Conservation (phyloP, 23 red algal genomes). For the Agarophyton chilense region DNA sequence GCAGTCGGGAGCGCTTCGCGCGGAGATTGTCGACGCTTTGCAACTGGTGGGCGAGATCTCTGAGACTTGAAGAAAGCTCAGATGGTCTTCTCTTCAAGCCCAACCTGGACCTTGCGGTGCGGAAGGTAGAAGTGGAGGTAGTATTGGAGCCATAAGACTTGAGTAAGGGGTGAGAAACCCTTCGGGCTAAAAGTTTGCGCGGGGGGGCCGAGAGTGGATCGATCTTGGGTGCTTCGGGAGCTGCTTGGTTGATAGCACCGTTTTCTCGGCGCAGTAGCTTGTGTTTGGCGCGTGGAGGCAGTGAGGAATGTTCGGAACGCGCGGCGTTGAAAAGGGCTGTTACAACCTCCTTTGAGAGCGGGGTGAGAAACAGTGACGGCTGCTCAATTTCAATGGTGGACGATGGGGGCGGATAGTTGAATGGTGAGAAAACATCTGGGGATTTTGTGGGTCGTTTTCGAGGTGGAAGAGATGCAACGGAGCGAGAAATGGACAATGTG, state of each 20-base stretch:
- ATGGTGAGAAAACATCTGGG: not conserved
- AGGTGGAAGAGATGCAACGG: conserved; percentile 17
- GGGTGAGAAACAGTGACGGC: not conserved
- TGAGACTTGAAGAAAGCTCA: not conserved
- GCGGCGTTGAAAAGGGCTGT: not conserved
- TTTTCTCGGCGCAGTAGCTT: conserved; percentile 13
- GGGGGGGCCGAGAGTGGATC: not conserved
- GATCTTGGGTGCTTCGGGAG: not conserved
- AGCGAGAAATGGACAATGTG: conserved; percentile 38
- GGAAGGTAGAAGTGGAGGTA: not conserved
- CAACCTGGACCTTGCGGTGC: not conserved
- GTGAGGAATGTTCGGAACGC: not conserved
- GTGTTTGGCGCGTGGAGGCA: conserved; percentile 9
- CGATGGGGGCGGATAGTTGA: conserved; percentile 5
- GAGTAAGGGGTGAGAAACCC: not conserved
- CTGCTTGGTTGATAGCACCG: not conserved
- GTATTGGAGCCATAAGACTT: not conserved
- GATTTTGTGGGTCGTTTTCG: not conserved
- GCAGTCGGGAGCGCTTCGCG: not conserved
- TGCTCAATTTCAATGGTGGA: not conserved
- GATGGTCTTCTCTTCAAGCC: not conserved
- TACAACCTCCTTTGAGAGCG: not conserved
- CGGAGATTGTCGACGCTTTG: not conserved
- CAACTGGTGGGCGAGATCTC: not conserved
- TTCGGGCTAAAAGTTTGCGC: too few relatives aligned